phyloP scores from a whole-genome alignment of 169 alveolate species.

The Pseudocohnilembus persalinus region DNA sequence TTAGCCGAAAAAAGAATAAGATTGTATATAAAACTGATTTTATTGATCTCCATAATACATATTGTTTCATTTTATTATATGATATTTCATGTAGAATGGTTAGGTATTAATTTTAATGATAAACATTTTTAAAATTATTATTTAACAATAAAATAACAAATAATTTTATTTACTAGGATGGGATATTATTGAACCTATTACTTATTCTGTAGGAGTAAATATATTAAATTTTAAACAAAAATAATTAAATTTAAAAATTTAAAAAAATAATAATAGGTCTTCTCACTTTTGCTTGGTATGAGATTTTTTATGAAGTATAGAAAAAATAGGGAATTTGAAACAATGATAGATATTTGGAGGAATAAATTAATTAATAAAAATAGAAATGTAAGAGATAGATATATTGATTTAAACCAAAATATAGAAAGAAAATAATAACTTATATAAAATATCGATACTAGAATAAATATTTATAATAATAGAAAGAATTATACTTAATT shows the following conservation, averaged over 20 bases:
- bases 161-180: background rate
- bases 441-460: background rate
- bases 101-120: background rate
- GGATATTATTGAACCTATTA: constrained; percentile 34
- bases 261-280: background rate
- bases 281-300: background rate
- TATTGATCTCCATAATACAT: constrained; percentile 6
- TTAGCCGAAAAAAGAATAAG: constrained; percentile 4
- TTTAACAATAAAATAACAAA: background rate
- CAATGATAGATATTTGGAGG: background rate
- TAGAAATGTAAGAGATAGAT: background rate
- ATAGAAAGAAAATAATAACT: background rate
- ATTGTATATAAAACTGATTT: constrained; percentile 5
- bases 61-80: constrained; percentile 13
- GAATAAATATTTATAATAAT: no score
- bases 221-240: no score
- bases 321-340: background rate
- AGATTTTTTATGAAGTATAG: background rate
- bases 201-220: constrained; percentile 12
- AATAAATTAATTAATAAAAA: no score
- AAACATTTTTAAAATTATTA: background rate
- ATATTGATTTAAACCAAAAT: background rate
- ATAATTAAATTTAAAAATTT: no score
- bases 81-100: constrained; percentile 29
- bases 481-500: background rate